Evolutionary conservation across 2,329 filamentous ascomycete species (phyloP), one percentile per base, ranked within the genome.

Genomic region (Pleomassaria siparia): DNA sequence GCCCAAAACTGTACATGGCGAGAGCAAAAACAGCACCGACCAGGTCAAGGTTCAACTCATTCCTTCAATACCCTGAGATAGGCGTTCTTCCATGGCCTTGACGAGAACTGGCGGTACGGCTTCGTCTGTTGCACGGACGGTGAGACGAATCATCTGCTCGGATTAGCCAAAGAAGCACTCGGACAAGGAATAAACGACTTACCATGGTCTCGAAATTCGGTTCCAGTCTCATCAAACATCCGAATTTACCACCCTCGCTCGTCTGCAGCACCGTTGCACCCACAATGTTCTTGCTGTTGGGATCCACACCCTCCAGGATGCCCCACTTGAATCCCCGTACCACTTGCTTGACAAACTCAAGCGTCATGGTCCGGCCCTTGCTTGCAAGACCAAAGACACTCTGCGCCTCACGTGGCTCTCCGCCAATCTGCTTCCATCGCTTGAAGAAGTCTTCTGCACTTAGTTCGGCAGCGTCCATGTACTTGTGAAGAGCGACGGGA

Each of bases 391-490:
- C 84, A 70, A 99, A 95, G 25, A 97, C 90, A 40, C 82, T 82
- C 69, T 99, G 94, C 0, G 89, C 86, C 71, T 99, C 95, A 24
- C 95, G 83, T 1, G 91, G 86, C 1, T 84, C 83, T 4, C 88
- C 90, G 11, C 94, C 94, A 60, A 99, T 97, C 74, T 99, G 94
- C 78, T 96, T 95, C 94, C 94, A 99, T 43, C 95, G 81, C 78
- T 95, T 96, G 82, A 99, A 99, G 74, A 97, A 99, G 67, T 99
- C 94, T 43, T 99, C 94, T 0, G 87, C 84, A 6, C 83, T 83
- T 30, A 99, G 77, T 47, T 94, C 87, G 0, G 94, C 91, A 0
- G 89, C 84, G 54, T 96, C 91, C 91, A 97, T 96, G 66, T 96
- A 99, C 69, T 96, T 96, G 73, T 97, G 92, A 44, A 92, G 82